A percentile compares a stretch with the other conserved stretches of the same genome.
Conservation (phyloP, 192 early-diverging fungal genomes). For the Rhizoclosmatium sp. region DNA sequence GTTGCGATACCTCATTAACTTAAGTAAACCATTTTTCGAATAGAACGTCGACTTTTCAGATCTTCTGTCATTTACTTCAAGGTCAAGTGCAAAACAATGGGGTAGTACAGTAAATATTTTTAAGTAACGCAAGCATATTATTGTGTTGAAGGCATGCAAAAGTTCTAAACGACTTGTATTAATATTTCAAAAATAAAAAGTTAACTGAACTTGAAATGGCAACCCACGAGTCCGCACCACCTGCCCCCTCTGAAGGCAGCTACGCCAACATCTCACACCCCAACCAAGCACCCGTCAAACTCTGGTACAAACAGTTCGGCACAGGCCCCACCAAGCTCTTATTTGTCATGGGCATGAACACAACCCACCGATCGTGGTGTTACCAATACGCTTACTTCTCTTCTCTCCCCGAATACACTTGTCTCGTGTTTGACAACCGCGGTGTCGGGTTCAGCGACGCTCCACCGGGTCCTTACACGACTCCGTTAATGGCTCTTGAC, state of each 20-base stretch:
- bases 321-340: constrained; percentile 72
- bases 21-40: no score
- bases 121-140: no score
- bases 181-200: no score
- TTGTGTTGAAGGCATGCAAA: no score
- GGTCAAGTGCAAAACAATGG: no score
- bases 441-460: constrained; percentile 72
- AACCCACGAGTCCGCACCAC: no score
- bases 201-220: no score
- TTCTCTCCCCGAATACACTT: constrained; percentile 68
- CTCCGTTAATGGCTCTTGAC: constrained; percentile 83
- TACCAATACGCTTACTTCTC: constrained; percentile 73
- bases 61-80: no score
- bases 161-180: no score
- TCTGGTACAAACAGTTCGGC: constrained; percentile 86
- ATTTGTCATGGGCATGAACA: constrained; percentile 73
- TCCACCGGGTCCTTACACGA: constrained; percentile 58
- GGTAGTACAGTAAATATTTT: no score
- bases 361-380: constrained; percentile 53
- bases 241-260: background rate
- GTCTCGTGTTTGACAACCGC: constrained; percentile 87
- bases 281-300: constrained; percentile 52
- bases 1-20: no score
- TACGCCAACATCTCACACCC: constrained; percentile 43
- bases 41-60: no score